Percentiles rank a stretch among this genome's conserved stretches.
Evolutionary conservation across 139 green algal species (phyloP).

Genomic region (Penium margaritaceum): DNA sequence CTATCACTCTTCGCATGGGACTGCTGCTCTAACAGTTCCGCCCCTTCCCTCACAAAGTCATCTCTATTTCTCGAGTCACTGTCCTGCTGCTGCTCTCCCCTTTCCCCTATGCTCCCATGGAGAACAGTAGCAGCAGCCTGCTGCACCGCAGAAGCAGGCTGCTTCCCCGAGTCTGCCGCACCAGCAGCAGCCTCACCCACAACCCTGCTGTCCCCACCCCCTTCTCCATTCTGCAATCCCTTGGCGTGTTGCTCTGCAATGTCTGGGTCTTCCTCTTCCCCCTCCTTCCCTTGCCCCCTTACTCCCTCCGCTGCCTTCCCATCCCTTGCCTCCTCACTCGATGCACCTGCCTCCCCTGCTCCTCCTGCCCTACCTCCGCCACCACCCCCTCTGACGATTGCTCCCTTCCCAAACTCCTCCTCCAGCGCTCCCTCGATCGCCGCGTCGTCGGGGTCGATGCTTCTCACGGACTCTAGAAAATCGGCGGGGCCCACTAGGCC

Average conservation of each 20-base stretch:
- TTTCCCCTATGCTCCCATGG: too few relatives aligned
- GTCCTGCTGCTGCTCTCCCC: too few relatives aligned
- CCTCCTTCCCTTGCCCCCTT: not conserved
- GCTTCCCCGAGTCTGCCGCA: not conserved
- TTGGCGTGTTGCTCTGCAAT: slow-evolving; percentile 14
- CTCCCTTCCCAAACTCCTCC: not conserved
- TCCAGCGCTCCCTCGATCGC: slow-evolving; percentile 2
- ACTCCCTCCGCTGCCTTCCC: not conserved
- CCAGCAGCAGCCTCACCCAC: not conserved
- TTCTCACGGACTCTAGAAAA: slow-evolving; percentile 3
- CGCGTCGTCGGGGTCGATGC: slow-evolving; percentile 17
- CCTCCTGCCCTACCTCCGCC: not conserved
- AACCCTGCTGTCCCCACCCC: not conserved
- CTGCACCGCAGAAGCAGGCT: too few relatives aligned
- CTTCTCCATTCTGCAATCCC: not conserved
- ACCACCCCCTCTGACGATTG: not conserved
- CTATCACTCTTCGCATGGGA: too few relatives aligned
- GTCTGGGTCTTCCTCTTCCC: slow-evolving; percentile 6
- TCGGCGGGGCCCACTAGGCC: slow-evolving; percentile 2
- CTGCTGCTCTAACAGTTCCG: too few relatives aligned
- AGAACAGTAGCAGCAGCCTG: too few relatives aligned
- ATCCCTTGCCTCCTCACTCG: not conserved
- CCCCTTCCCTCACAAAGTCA: slow-evolving; percentile 19
- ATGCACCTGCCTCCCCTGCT: not conserved
- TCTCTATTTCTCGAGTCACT: slow-evolving; percentile 24